Conservation (phyloP, 1,139 yeast species). For the Yamadazyma membranifaciens region DNA sequence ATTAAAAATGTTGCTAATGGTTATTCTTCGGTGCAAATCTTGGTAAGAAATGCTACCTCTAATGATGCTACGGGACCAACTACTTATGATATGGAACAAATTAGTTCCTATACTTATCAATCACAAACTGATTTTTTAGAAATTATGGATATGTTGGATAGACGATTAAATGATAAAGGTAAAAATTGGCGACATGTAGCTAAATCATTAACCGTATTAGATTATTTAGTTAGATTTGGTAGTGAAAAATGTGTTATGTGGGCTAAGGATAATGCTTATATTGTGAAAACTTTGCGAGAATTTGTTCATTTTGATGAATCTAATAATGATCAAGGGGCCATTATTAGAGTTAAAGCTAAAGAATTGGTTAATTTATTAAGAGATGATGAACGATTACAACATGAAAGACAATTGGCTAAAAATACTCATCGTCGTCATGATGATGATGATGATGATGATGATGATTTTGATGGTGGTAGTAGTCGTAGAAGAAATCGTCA, state of each 20-base stretch:
- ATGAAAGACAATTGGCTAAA: slow-evolving; percentile 61
- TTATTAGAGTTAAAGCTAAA: slow-evolving; percentile 87
- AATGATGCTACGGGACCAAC: slow-evolving; percentile 88
- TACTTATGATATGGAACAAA: slow-evolving; percentile 79
- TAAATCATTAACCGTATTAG: slow-evolving; percentile 84
- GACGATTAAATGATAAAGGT: slow-evolving; percentile 93
- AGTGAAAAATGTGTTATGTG: slow-evolving; percentile 90
- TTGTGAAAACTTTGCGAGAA: slow-evolving; percentile 88
- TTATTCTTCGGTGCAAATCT: slow-evolving; percentile 79
- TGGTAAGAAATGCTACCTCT: slow-evolving; percentile 91
- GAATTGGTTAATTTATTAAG: slow-evolving; percentile 76
- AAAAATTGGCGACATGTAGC: slow-evolving; percentile 98
- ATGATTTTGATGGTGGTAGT: slow-evolving; percentile 7
- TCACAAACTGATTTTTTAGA: slow-evolving; percentile 76
- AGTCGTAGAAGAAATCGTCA: slow-evolving; percentile 16
- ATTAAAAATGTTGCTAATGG: slow-evolving; percentile 94
- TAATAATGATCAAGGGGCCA: slow-evolving; percentile 86
- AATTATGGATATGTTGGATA: slow-evolving; percentile 93
- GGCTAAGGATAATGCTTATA: slow-evolving; percentile 88
- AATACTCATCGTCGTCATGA: slow-evolving; percentile 4
- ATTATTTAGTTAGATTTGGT: slow-evolving; percentile 83
- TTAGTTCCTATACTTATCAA: slow-evolving; percentile 73
- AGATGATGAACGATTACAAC: slow-evolving; percentile 80
- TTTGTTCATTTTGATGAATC: slow-evolving; percentile 80
- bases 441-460: slow-evolving; percentile 12